A percentile compares a stretch with the other conserved stretches of the same genome.
Conservation (phyloP, 495 filamentous ascomycete genomes). For the Penicillium taxi region DNA sequence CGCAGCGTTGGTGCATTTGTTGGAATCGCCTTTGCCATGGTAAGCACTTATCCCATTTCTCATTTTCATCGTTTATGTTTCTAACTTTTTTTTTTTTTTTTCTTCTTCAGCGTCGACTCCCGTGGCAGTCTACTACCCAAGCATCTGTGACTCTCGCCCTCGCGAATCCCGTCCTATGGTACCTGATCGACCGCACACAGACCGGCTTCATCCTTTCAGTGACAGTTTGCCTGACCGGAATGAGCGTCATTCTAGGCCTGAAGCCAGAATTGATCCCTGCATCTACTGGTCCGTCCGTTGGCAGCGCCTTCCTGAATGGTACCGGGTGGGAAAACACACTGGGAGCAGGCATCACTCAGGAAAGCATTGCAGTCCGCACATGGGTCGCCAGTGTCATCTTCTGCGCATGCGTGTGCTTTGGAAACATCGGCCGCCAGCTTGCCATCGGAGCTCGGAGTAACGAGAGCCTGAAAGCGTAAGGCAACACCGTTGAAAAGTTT, state of each 20-base stretch:
- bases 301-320: slow-evolving; percentile 22
- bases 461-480: slow-evolving; percentile 19
- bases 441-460: slow-evolving; percentile 36
- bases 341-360: slow-evolving; percentile 54
- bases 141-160: slow-evolving; percentile 85
- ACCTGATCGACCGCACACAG: slow-evolving; percentile 82
- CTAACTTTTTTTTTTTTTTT: slow-evolving; percentile 12
- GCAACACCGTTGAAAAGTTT: no score
- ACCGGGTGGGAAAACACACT: slow-evolving; percentile 35
- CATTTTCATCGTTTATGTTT: slow-evolving; percentile 1
- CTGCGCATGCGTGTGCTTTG: slow-evolving; percentile 91
- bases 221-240: slow-evolving; percentile 63
- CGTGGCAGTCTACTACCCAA: slow-evolving; percentile 91
- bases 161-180: slow-evolving; percentile 92
- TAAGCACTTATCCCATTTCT: slow-evolving; percentile 31
- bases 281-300: slow-evolving; percentile 38
- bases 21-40: slow-evolving; percentile 94
- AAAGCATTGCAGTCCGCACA: slow-evolving; percentile 68
- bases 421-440: slow-evolving; percentile 82
- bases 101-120: slow-evolving; percentile 58
- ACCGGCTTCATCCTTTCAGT: slow-evolving; percentile 72
- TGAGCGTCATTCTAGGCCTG: slow-evolving; percentile 60
- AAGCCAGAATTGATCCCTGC: slow-evolving; percentile 70
- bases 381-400: slow-evolving; percentile 93
- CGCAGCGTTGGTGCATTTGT: slow-evolving; percentile 89